Evolutionary conservation across 352 stramenopile genomes (phyloP).

Genomic region (Phytophthora ramorum): DNA sequence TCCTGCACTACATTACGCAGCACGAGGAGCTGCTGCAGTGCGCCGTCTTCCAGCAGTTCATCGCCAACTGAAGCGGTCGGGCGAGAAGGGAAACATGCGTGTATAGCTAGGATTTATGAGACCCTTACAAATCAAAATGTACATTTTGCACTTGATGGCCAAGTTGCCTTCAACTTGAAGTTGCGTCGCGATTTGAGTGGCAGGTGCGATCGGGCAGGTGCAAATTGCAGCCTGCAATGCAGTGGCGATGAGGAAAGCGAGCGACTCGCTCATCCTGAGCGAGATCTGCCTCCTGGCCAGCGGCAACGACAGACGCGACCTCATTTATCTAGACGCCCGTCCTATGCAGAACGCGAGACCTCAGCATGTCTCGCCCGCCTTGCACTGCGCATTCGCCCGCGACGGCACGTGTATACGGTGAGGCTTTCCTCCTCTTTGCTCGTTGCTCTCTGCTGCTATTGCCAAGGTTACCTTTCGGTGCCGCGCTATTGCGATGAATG

Average conservation of each 20-base stretch:
- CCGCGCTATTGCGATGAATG: no score
- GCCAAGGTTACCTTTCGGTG: no score
- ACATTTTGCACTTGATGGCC: conserved; percentile 14
- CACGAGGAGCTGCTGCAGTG: conserved; percentile 50
- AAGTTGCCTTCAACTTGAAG: conserved; percentile 6
- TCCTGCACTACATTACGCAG: conserved; percentile 53
- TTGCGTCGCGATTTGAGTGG: neutral
- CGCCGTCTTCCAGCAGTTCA: conserved; percentile 62
- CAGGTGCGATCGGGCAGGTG: neutral
- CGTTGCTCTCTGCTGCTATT: neutral
- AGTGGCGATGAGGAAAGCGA: neutral
- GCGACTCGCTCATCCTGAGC: no score
- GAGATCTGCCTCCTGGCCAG: neutral
- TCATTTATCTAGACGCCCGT: conserved; percentile 6
- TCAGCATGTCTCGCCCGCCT: conserved; percentile 3
- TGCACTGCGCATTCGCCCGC: neutral
- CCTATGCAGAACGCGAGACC: neutral
- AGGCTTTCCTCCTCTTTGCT: neutral
- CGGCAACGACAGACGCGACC: neutral
- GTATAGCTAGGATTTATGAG: conserved; percentile 24
- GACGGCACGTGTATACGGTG: neutral
- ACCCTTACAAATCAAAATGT: conserved; percentile 6
- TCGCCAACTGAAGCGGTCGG: conserved; percentile 26
- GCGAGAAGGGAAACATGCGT: conserved; percentile 5
- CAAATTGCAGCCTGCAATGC: neutral